Evolutionary conservation across 345 rosid genomes (phyloP).

Genomic region (Isatis tinctoria): DNA sequence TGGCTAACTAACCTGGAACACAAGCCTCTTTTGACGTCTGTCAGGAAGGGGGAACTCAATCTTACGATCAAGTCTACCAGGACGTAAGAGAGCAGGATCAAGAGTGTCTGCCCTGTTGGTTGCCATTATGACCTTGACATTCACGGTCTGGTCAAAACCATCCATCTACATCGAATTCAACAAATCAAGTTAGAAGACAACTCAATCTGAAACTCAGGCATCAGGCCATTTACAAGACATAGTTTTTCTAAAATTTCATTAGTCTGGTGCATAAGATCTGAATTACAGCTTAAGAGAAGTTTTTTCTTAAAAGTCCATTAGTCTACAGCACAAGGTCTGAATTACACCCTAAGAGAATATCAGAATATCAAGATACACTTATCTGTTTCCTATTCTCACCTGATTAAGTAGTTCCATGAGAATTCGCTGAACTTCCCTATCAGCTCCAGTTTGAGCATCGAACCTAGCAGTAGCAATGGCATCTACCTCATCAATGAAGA

Average conservation of each 20-base stretch:
- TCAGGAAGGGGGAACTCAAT: conserved; percentile 96
- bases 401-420: conserved; percentile 96
- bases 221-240: neutral
- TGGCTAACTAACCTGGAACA: conserved; percentile 65
- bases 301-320: neutral
- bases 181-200: conserved; percentile 9
- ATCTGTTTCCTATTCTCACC: conserved; percentile 35
- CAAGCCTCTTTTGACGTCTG: conserved; percentile 98
- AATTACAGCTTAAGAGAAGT: neutral
- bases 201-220: neutral
- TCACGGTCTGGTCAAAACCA: conserved; percentile 96
- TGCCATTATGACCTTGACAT: conserved; percentile 97
- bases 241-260: neutral
- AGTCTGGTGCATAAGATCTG: neutral
- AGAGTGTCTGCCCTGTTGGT: conserved; percentile 95
- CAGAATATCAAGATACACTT: neutral
- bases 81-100: conserved; percentile 98
- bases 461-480: conserved; percentile 99
- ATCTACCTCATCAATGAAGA: conserved; percentile 96
- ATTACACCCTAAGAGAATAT: neutral
- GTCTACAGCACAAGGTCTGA: neutral
- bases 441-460: conserved; percentile 99
- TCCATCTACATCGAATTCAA: conserved; percentile 51
- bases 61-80: conserved; percentile 94
- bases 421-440: conserved; percentile 96